Base-by-base conservation (phyloP, 441 rosid species). In the Codiaeum variegatum region DNA sequence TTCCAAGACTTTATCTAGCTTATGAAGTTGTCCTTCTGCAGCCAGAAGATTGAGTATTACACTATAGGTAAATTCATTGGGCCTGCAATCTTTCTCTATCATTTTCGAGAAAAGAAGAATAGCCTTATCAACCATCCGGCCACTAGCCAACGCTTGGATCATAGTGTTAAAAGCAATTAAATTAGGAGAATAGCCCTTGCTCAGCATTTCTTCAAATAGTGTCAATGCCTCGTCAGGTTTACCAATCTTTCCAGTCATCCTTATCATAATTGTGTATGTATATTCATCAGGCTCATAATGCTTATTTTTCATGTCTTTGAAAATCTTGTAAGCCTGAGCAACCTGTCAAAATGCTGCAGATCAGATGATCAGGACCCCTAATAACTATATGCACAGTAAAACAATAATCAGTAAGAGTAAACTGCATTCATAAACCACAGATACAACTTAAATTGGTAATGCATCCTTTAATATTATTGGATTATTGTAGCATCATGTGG, bases 181-280 rank as follows among this genome's bases (percentile, higher is more conserved):
- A 74, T 86, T 89, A 54, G 85, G 93, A 71, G 87, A 68, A 77
- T 76, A 79, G 16, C 88, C 96, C 69, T 80, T 84, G 6, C 78
- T 73, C 46, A 88, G 63, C 97, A 94, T 94, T 82, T 91, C 88
- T 65, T 85, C 87, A 75, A 92, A 94, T 15, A 91, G 70, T 29
- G 73, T 67, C 76, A 91, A 75, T 26, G 97, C 83, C 80, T 88
- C 87, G 12, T 74, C 73, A n/a, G 78, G 77, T 73, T 83, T 91
- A 77, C 97, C 97, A 29, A 79, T 80, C 80, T 87, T 94, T 44
- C 97, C 97, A 55, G 76, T 83, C 81, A 92, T 84, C 68, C 86
- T 88, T 51, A 94, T 90, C 97, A 94, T 89, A 73, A 94, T 92
- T 34, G 98, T 92, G 69, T 88, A 94, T 0, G 97, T 83, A 66